Percentiles rank a stretch among this genome's conserved stretches.
phyloP scores from a whole-genome alignment of 2,329 filamentous ascomycete genomes.

The Eurotiales sp. region DNA sequence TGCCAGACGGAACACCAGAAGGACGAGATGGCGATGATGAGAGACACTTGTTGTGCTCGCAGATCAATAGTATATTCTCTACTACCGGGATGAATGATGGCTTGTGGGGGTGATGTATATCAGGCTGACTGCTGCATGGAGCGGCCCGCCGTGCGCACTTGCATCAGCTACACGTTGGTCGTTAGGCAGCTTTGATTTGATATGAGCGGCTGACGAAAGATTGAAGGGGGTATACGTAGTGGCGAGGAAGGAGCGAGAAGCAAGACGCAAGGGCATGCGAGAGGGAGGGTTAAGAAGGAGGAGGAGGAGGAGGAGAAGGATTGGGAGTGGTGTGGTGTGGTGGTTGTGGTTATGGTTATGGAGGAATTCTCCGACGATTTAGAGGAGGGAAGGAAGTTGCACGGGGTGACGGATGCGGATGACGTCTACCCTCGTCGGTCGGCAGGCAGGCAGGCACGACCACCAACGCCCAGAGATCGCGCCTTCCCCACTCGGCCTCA shows the following conservation, averaged over 20 bases:
- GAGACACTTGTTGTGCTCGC: background rate
- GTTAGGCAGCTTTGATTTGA: background rate
- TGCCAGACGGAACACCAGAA: too few species aligned
- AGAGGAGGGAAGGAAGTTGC: constrained; percentile 12
- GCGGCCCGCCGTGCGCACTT: background rate
- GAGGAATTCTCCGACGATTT: background rate
- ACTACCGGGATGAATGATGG: too few species aligned
- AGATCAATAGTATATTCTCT: too few species aligned
- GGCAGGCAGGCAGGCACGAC: background rate
- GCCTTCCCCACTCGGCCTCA: background rate
- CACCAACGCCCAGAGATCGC: too few species aligned
- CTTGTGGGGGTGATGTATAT: constrained; percentile 1
- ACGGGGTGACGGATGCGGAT: constrained; percentile 26
- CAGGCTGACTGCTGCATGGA: constrained; percentile 4
- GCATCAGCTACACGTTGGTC: constrained; percentile 2
- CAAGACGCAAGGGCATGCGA: background rate
- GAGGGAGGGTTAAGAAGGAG: background rate
- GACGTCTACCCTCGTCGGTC: constrained; percentile 31
- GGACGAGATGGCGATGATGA: background rate
- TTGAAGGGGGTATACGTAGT: background rate
- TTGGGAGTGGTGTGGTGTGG: too few species aligned
- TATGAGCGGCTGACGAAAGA: background rate
- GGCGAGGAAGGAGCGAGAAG: background rate
- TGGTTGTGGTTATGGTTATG: too few species aligned
- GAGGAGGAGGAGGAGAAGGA: too few species aligned